Evolutionary conservation across 1,139 yeast species (phyloP).

Genomic region (Diutina pseudorugosa): DNA sequence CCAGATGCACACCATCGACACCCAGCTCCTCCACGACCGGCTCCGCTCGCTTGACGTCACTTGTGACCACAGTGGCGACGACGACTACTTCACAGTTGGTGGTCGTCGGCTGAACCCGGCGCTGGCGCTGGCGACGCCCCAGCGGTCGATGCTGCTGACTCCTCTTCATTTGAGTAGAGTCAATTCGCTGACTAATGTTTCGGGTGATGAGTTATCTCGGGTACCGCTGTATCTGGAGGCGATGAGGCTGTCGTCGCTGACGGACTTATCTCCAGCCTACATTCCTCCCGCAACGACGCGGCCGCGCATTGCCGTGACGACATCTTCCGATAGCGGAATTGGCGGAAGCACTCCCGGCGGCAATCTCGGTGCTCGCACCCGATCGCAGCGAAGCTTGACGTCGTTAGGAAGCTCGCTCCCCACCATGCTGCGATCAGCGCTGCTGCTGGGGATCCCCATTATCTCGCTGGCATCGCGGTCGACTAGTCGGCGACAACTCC

Average conservation of each 20-base stretch:
- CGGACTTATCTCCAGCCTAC: slow-evolving; percentile 51
- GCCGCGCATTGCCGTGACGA: background rate
- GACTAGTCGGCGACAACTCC: background rate
- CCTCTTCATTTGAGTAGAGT: background rate
- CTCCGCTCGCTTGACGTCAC: background rate
- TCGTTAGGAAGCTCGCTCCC: background rate
- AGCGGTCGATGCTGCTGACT: background rate
- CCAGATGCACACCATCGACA: slow-evolving; percentile 21
- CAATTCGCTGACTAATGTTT: background rate
- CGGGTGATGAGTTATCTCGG: slow-evolving; percentile 28
- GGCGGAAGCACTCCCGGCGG: background rate
- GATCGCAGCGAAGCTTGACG: background rate
- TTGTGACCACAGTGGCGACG: slow-evolving; percentile 5
- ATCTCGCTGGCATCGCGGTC: background rate
- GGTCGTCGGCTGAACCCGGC: background rate
- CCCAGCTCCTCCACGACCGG: slow-evolving; percentile 11
- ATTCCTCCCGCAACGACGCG: slow-evolving; percentile 25
- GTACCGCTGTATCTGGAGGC: slow-evolving; percentile 86
- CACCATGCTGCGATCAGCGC: background rate
- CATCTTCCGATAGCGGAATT: background rate
- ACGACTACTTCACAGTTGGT: slow-evolving; percentile 12
- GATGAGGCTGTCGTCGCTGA: slow-evolving; percentile 30
- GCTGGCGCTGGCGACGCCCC: background rate
- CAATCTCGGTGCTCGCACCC: background rate
- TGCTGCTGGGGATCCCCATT: background rate